phyloP scores from a whole-genome alignment of 2,329 filamentous ascomycete species.

The Apiospora phragmitis region DNA sequence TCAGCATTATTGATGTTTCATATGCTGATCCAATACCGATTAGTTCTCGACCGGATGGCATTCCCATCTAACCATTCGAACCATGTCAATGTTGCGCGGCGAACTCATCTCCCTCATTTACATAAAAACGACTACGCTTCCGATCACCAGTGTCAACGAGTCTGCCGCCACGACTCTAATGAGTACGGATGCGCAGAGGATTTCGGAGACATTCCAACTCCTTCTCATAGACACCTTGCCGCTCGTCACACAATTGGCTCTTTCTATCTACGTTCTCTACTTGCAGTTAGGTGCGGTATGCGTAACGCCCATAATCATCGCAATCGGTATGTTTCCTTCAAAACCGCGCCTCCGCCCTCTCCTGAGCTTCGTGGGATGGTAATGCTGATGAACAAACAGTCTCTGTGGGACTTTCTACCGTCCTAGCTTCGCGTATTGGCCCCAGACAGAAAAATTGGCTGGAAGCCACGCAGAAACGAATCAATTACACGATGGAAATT shows the following conservation, averaged over 20 bases:
- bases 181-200: conserved; percentile 14
- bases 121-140: conserved; percentile 11
- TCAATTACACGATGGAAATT: conserved; percentile 19
- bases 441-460: conserved; percentile 18
- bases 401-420: conserved; percentile 11
- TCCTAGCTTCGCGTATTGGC: conserved; percentile 9
- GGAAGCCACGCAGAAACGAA: conserved; percentile 16
- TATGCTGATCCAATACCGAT: neutral
- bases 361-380: conserved; percentile 13
- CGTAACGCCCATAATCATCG: conserved; percentile 15
- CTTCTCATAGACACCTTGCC: conserved; percentile 13
- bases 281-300: conserved; percentile 16
- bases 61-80: conserved; percentile 8
- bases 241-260: conserved; percentile 9
- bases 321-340: conserved; percentile 11
- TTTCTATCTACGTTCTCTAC: conserved; percentile 16
- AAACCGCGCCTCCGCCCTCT: neutral
- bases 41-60: conserved; percentile 14
- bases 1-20: neutral
- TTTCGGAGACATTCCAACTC: conserved; percentile 13
- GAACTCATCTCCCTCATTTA: conserved; percentile 15
- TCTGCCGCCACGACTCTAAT: conserved; percentile 16
- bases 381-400: conserved; percentile 16
- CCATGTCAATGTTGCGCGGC: conserved; percentile 18
- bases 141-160: conserved; percentile 3